These are phyloP conservation scores for Sodiomyces alkalinus DNA, from an alignment of 2,329 filamentous ascomycete species.

Conservation along the genomic window DNA sequence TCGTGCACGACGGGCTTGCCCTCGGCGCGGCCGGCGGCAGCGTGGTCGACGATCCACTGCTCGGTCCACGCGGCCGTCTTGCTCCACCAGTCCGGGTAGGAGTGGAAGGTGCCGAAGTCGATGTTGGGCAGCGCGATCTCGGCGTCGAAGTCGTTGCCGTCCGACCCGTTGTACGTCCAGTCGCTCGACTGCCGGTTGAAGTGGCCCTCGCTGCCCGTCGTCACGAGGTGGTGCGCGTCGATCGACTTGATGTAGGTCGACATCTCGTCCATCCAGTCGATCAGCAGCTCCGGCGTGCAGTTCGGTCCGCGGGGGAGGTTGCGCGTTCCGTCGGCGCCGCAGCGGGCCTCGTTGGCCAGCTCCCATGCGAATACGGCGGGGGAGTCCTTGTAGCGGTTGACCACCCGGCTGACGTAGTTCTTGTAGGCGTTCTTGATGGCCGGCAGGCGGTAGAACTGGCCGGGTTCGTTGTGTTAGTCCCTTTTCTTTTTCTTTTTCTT, in stretches of 20 bases:
- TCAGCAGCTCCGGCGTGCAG: slow-evolving; percentile 26
- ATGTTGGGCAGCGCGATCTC: slow-evolving; percentile 31
- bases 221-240: slow-evolving; percentile 36
- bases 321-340: slow-evolving; percentile 27
- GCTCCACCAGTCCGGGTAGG: slow-evolving; percentile 39
- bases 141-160: slow-evolving; percentile 38
- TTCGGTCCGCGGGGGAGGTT: slow-evolving; percentile 25
- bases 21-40: slow-evolving; percentile 21
- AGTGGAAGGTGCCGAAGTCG: slow-evolving; percentile 40
- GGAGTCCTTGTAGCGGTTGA: slow-evolving; percentile 42
- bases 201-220: slow-evolving; percentile 42
- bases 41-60: slow-evolving; percentile 40
- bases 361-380: slow-evolving; percentile 53
- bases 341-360: slow-evolving; percentile 45
- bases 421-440: slow-evolving; percentile 36
- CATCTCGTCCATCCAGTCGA: slow-evolving; percentile 36
- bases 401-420: slow-evolving; percentile 42
- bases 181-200: slow-evolving; percentile 29
- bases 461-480: neutral
- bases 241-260: slow-evolving; percentile 36
- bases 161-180: slow-evolving; percentile 28
- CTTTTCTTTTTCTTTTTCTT: too few species aligned
- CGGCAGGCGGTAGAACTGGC: slow-evolving; percentile 31
- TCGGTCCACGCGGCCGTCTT: slow-evolving; percentile 35
- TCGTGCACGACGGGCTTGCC: slow-evolving; percentile 40